Evolutionary conservation across 768 basidiomycete species (phyloP).

Genomic region (Nevesoporus exiguus): DNA sequence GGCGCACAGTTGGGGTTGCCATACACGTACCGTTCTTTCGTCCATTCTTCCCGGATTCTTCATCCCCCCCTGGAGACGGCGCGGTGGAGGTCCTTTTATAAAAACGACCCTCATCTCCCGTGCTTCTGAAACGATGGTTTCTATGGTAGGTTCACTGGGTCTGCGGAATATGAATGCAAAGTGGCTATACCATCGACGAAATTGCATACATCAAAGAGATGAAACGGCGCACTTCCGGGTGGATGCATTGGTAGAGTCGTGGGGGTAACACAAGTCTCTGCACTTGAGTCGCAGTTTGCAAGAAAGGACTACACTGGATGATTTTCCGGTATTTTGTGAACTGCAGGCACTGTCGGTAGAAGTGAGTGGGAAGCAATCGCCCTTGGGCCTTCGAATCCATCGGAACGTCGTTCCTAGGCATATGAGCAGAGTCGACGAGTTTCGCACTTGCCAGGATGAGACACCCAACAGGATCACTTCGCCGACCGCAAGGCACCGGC

Average conservation of each 20-base stretch:
- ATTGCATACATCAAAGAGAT: constrained; percentile 22
- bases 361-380: background rate
- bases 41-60: constrained; percentile 31
- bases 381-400: background rate
- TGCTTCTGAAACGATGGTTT: constrained; percentile 21
- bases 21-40: too few species aligned
- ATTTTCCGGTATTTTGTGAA: constrained; percentile 21
- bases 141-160: constrained; percentile 25
- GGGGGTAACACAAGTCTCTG: constrained; percentile 32
- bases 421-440: constrained; percentile 14
- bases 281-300: constrained; percentile 11
- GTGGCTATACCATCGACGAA: constrained; percentile 18
- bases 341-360: constrained; percentile 24
- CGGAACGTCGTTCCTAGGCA: constrained; percentile 8
- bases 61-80: constrained; percentile 28
- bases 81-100: constrained; percentile 24
- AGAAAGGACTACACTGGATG: constrained; percentile 27
- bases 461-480: background rate
- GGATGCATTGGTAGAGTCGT: constrained; percentile 16
- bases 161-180: constrained; percentile 31
- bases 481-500: too few species aligned
- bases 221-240: constrained; percentile 28
- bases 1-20: too few species aligned
- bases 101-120: constrained; percentile 26
- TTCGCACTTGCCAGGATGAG: background rate